Base-by-base conservation (phyloP, 306 rosid species). In the Myrica gale region DNA sequence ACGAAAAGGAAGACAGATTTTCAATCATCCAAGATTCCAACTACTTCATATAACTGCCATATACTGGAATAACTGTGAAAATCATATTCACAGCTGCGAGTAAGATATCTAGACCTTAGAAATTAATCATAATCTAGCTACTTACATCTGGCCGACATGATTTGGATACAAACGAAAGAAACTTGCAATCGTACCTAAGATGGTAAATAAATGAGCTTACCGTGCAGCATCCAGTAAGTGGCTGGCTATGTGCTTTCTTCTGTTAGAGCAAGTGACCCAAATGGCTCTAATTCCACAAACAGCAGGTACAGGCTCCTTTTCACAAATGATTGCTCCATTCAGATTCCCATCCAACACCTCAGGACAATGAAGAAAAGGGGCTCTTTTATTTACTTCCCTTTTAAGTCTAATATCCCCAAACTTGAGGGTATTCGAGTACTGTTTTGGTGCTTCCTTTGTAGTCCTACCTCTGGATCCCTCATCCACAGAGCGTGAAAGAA, bases 281-380 rank as follows among this genome's bases (percentile, higher is more conserved):
- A 93, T 87, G 72, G 92, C 96, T 82, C 91, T 87, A 74, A 91
- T 80, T 67, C 98, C 98, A 26, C 97, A 91, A 50, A 84, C 83
- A 75, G 94, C 91, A 57, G 88, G 74, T 42, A 82, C 80, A 15
- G 91, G 89, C 37, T 85, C 76, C 71, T 72, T 78, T 56, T 91
- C 96, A 48, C 92, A 90, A 26, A 86, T 17, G n/a, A 88, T 81
- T 71, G 87, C 90, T 39, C 90, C 90, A 13, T 78, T 84, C 70
- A 61, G 55, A 67, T 60, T 73, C 68, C 51, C 48, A 16, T 83
- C 89, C 77, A 65, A 68, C 17, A 47, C 74, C 75, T 76, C 72
- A 20, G 85, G 83, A 78, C 81, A 81, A 51, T 68, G 76, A 62
- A 16, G 70, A 12, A 73, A 65, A 45, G 53, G 78, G 32, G 83